Evolutionary conservation across 345 rosid species (phyloP).

Genomic region (Eutrema yunnanense): DNA sequence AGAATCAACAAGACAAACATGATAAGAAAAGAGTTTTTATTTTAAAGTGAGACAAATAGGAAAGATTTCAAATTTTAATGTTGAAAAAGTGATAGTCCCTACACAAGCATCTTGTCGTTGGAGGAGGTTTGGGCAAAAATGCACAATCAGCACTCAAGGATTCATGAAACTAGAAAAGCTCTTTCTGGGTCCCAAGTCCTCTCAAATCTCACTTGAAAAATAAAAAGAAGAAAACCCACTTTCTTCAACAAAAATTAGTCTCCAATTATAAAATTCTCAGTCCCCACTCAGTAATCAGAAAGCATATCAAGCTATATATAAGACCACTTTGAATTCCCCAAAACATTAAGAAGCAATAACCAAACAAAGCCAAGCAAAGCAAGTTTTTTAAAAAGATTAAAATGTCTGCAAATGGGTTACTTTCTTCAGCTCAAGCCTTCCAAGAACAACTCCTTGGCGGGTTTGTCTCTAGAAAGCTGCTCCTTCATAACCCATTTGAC

Average conservation of each 20-base stretch:
- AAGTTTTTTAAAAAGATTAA: not conserved
- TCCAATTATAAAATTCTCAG: constrained; percentile 3
- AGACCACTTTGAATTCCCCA: constrained; percentile 1
- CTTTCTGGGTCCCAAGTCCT: constrained; percentile 20
- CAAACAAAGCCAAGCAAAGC: constrained; percentile 6
- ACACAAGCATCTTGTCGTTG: constrained; percentile 3
- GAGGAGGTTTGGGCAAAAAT: constrained; percentile 7
- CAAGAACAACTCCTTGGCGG: constrained; percentile 20
- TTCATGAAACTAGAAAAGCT: constrained; percentile 20
- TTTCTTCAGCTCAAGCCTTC: constrained; percentile 22
- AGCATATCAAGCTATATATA: constrained; percentile 18
- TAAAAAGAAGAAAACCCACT: not conserved
- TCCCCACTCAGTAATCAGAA: not conserved
- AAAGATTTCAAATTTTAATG: not conserved
- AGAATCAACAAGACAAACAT: not conserved
- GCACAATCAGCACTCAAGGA: constrained; percentile 19
- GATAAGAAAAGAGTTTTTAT: not conserved
- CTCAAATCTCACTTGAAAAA: constrained; percentile 8
- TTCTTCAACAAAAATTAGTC: constrained; percentile 6
- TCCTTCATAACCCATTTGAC: constrained; percentile 27
- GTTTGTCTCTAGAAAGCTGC: constrained; percentile 31
- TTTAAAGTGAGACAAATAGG: not conserved
- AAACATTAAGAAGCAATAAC: not conserved
- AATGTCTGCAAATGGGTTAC: constrained; percentile 19
- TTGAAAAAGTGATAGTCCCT: constrained; percentile 14